Evolutionary conservation across 805 yeast genomes (phyloP), one percentile per base, ranked within the genome.

Genomic region (Sugiyamaella qingdaonensis): DNA sequence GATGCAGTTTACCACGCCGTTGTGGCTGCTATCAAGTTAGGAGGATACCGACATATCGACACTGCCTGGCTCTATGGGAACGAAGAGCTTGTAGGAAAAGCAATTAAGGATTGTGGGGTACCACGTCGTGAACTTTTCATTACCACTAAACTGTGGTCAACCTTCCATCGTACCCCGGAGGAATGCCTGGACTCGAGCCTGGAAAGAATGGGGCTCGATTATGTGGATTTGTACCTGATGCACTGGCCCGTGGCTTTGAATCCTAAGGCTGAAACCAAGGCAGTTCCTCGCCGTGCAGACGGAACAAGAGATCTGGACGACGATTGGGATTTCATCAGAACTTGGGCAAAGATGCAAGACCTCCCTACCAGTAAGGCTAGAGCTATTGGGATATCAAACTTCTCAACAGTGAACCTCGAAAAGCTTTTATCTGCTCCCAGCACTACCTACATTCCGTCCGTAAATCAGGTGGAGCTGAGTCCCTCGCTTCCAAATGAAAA

Each of bases 371-470:
- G 46, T 11, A 55, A 79, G 65, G 74, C 80, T 24, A 79, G 75
- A 61, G 80, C 90, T 21, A 78, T 88, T 65, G 95, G 95, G 60
- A 86, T 88, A 41, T 84, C 91, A 31, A 88, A 88, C 71, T 52
- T 18, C 31, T 29, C 37, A 32, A 47, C 51, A 4, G 32, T 16
- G 18, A 37, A 46, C 5, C 49, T 80, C 82, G 46, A 21, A 13
- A 32, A 42, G 3, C 16, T 42, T 4, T 21, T 42, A 11, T 29
- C 46, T 10, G 46, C 27, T 16, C 46, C 46, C 2, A 11, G 27
- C 16, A 66, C 46, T 13, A 42, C 18, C n/a, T 3, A 79, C 48
- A 77, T 74, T 32, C 96, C 96, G 4, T 89, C 80, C 10, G 80
- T 76, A 41, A 81, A 84, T 70, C 95, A 88, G 73, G 76, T 86